Evolutionary conservation across 2,329 filamentous ascomycete species (phyloP), one percentile per base, ranked within the genome.

Genomic region (Sporothrix luriei): DNA sequence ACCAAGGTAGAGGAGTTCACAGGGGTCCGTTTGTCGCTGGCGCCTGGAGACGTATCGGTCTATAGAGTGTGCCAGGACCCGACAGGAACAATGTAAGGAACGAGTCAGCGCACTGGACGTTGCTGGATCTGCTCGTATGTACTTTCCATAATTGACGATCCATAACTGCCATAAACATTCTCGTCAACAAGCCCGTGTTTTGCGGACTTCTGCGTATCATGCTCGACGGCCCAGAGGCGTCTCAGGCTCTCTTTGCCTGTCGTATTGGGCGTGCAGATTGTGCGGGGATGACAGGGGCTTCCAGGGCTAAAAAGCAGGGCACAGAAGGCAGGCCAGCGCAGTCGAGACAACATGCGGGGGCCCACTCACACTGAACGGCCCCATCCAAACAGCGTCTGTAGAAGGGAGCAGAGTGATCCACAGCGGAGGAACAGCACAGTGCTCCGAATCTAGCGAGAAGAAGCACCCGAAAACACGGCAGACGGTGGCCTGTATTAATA

Each of bases 401-500:
- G 19, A 52, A 6, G 29, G 67, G n/a, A 51, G 33, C 11, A 66
- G 49, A 16, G 19, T 13, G 33, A 5, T 19, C 40, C 61, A 69
- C 40, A 49, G 40, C 16, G 49, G 52, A 68, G 49, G 10, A 5
- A 14, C 21, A 4, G 46, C 40, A 64, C 49, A 68, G 66, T 68
- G 66, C 66, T 49, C 66, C 66, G 52, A 29, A 40, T 11, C 21
- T 49, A 40, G 40, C 59, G 57, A 66, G 29, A 54, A 48, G 16
- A 55, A 19, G 6, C 26, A n/a, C n/a, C 54, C 51, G 21, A 67
- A 46, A 55, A 59, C 14, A 52, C 43, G 21, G 38, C 38, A 21
- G 33, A 61, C 55, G 24, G 24, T 24, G 55, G 55, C 55, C 33
- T n/a, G 33, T 43, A n/a, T 11, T 24, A n/a, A n/a, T 24, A 46